Evolutionary conservation across 2,329 filamentous ascomycete species (phyloP), one percentile per base, ranked within the genome.

Genomic region (Arthrobotrys conoides): DNA sequence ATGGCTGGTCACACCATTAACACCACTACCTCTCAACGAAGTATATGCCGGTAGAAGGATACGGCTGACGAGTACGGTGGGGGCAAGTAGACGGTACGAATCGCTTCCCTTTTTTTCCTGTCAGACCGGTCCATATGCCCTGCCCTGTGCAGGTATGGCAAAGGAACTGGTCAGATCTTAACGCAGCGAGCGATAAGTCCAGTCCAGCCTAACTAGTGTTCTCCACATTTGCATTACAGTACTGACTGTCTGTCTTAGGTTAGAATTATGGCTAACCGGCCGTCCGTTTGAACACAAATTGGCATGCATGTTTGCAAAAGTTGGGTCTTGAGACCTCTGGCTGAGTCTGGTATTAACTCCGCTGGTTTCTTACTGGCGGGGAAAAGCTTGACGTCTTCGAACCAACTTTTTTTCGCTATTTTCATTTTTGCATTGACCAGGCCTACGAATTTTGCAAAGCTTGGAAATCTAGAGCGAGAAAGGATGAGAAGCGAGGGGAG

Each of bases 1-100:
- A 78, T 24, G 75, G 41, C 36, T 38, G 46, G 75, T 78, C 75
- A 78, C 75, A 72, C 75, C 63, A 59, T 46, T 46, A 72, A 65
- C 63, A 46, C 68, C 63, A 72, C 44, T 72, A 78, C 75, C 27
- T 70, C 16, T 20, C 20, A 22, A 51, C 46, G 51, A 72, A 57
- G 75, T 78, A 72, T 33, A 72, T 46, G 36, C 33, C 68, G 53
- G 68, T 33, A 72, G 75, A 38, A 53, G 24, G n/a, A 9, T 22
- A 78, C 68, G 68, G 75, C 68, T 72, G 68, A 69, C 44, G 20
- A 55, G 66, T 78, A 78, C 75, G 6, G 48, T 53, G 22, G 46
- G 48, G 22, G 38, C 55, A 72, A 30, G 75, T 78, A 78, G 68
- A 71, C 41, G 27, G 61, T 71, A 68, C 72, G 22, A 33, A 20